Evolutionary conservation across 2,329 filamentous ascomycete genomes (phyloP), one percentile per base, ranked within the genome.

Genomic region (Colletotrichum sp.): DNA sequence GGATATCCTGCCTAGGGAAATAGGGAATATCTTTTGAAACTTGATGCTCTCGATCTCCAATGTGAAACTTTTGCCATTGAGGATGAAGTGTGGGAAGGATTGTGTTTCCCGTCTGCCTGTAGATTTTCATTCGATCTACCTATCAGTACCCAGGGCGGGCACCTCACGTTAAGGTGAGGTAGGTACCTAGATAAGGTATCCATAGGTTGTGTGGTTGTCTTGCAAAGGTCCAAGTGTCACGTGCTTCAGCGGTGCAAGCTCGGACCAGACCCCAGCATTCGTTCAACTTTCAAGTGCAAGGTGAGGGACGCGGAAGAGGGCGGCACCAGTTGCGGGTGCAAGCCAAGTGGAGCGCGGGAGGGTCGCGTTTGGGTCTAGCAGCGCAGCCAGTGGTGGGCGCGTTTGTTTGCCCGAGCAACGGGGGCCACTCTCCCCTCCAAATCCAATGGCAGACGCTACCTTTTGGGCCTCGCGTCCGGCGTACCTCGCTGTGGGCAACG

Each of bases 361-460:
- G 60, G 69, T 72, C 72, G 67, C 72, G 72, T 49, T 49, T 59
- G 71, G 66, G 66, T 39, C n/a, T 15, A 24, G 62, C 32, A 36
- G 32, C 6, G 36, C 36, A 52, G 21, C 34, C 24, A 28, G 55
- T 68, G 36, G 60, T 62, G 72, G 69, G 52, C 72, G 69, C 30
- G 70, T 73, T 73, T 73, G 74, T 73, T 76, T 76, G 74, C 57
- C 70, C 57, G 74, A 76, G 74, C 74, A 76, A 76, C 74, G 67
- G 68, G 34, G 49, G 60, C 68, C 36, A 57, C 55, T 52, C 32
- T 55, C 49, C 15, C 71, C 71, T 36, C 30, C n/a, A 7, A 26
- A 16, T 28, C 36, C 21, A 62, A 32, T 21, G 60, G n/a, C 28
- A 32, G 34, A 52, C 34, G 36, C 15, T 60, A 30, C 24, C 24